Evolutionary conservation across 768 basidiomycete genomes (phyloP).

Genomic region (Xerocomellus intermedius): DNA sequence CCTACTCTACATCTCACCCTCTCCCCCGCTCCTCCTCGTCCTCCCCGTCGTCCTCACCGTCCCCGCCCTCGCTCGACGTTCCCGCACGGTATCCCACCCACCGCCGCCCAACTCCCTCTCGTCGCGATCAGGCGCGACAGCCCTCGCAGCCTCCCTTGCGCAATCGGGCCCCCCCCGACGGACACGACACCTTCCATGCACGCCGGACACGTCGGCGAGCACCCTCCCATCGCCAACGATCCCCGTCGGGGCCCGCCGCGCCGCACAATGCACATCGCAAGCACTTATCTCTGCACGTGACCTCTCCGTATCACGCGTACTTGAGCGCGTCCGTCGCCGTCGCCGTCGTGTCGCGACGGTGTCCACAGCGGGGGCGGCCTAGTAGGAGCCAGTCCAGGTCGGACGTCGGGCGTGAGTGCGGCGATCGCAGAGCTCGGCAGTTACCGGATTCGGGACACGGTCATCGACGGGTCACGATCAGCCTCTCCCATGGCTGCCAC

Average conservation of each 20-base stretch:
- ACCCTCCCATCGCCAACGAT: constrained; percentile 14
- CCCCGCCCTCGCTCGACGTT: background rate
- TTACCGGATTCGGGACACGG: constrained; percentile 12
- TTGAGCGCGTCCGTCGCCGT: constrained; percentile 1
- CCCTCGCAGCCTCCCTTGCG: background rate
- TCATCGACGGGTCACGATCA: background rate
- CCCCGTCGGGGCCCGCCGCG: background rate
- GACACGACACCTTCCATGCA: background rate
- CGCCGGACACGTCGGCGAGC: constrained; percentile 5
- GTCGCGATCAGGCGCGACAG: constrained; percentile 19
- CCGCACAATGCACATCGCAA: constrained; percentile 17
- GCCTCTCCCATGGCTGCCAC: constrained; percentile 25
- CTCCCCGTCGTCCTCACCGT: background rate
- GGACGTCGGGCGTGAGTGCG: background rate
- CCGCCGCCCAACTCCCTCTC: background rate
- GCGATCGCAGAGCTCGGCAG: background rate
- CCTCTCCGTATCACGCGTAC: constrained; percentile 9
- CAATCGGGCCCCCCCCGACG: constrained; percentile 3
- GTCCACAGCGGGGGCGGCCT: background rate
- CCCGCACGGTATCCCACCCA: background rate
- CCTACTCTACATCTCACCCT: constrained; percentile 9
- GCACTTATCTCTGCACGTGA: constrained; percentile 30
- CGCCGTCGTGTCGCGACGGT: constrained; percentile 5
- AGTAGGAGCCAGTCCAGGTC: background rate
- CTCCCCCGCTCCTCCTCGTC: background rate